These are phyloP conservation scores for Hyparrhenia diplandra DNA, from an alignment of 176 grass and related monocot species.

Conservation along the genomic window DNA sequence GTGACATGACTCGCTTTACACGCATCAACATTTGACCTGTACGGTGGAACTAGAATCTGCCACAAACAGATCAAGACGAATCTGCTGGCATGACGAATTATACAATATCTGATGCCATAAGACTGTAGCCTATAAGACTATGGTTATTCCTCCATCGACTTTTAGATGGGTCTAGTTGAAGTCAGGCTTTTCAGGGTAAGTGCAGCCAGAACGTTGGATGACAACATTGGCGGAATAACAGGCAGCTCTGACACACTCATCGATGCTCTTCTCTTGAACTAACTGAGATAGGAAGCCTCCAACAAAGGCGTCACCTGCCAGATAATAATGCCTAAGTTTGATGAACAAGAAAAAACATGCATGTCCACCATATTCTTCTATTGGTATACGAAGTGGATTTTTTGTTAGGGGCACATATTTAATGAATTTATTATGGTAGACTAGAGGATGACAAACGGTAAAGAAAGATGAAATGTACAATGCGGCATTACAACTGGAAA, in stretches of 20 bases:
- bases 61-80: too few relatives aligned
- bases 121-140: background rate
- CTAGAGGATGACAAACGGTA: background rate
- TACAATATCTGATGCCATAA: background rate
- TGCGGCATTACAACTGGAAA: background rate
- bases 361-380: background rate
- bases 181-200: constrained; percentile 69
- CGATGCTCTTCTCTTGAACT: constrained; percentile 62
- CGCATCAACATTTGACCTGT: background rate
- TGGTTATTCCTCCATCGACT: background rate
- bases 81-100: too few relatives aligned
- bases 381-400: background rate
- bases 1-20: background rate
- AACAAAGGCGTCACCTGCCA: constrained; percentile 75
- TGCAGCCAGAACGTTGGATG: constrained; percentile 75
- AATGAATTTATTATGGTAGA: background rate
- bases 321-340: background rate
- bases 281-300: constrained; percentile 72
- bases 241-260: constrained; percentile 55
- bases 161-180: constrained; percentile 38
- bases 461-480: background rate
- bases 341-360: background rate
- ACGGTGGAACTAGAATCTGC: too few relatives aligned
- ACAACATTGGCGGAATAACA: constrained; percentile 72
- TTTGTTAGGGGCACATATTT: background rate